Conservation (phyloP, 805 yeast species). For the Saccharomyces jurei region DNA sequence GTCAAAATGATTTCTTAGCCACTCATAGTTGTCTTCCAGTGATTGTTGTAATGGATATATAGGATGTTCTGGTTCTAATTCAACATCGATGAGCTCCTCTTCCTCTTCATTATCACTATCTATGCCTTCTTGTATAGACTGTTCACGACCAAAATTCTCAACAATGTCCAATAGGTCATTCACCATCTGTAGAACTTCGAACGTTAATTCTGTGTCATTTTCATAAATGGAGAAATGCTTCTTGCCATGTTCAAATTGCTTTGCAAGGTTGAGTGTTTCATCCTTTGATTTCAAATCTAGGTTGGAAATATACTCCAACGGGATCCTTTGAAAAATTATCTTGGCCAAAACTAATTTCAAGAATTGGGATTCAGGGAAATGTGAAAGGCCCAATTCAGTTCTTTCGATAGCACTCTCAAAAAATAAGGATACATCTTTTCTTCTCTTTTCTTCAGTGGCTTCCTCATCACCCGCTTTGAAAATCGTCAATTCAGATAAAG, state of each 20-base stretch:
- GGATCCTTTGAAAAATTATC: conserved; percentile 49
- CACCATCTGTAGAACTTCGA: conserved; percentile 47
- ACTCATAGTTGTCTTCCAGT: conserved; percentile 40
- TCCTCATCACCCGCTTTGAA: conserved; percentile 42
- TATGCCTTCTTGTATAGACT: conserved; percentile 46
- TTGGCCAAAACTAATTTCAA: conserved; percentile 48
- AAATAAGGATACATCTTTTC: conserved; percentile 42
- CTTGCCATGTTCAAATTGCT: conserved; percentile 41
- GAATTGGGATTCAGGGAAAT: conserved; percentile 39
- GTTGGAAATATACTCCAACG: conserved; percentile 47
- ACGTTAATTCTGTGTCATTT: conserved; percentile 32
- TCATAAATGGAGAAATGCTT: conserved; percentile 40
- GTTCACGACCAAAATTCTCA: conserved; percentile 53
- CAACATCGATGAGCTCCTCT: conserved; percentile 28
- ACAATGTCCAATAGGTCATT: conserved; percentile 65
- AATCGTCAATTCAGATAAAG: conserved; percentile 55
- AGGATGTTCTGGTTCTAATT: conserved; percentile 48
- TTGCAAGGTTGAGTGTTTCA: conserved; percentile 29
- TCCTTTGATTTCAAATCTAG: conserved; percentile 32
- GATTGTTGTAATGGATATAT: conserved; percentile 34
- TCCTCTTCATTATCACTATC: conserved; percentile 52
- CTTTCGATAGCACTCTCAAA: conserved; percentile 71
- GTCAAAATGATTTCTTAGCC: conserved; percentile 34
- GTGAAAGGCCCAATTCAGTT: conserved; percentile 47
- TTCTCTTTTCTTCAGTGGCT: conserved; percentile 22